Evolutionary conservation across 2,329 filamentous ascomycete species (phyloP), one percentile per base, ranked within the genome.

Genomic region (Calonectria pteridis): DNA sequence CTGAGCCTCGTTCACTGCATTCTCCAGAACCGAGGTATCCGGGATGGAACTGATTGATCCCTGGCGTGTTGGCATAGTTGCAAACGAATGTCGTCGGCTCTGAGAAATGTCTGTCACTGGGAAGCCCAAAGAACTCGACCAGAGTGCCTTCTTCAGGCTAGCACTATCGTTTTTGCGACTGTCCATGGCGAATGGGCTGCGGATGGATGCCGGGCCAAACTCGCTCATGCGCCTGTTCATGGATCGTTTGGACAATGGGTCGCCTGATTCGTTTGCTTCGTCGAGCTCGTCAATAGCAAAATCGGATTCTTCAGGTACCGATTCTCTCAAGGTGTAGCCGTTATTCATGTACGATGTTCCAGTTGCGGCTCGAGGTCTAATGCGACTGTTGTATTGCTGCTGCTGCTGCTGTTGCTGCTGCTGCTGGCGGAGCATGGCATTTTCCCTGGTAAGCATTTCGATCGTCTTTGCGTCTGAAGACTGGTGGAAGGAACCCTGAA

Each of bases 51-150:
- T 89, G 76, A 93, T 90, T 3, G 91, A 93, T 2, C 88, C 89
- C 77, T 93, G 91, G 18, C 92, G 88, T 31, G 91, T 92, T 33
- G 90, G 91, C 79, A 93, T 88, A 78, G 92, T 92, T 66, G 92
- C 94, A 81, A 97, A 95, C 1, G 94, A 96, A 83, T 96, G 94
- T 33, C 94, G 91, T 73, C 94, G 90, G 79, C 94, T 95, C 79
- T 95, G 93, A 16, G 93, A 91, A 35, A 91, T 87, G 74, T 94
- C 93, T 5, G 87, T 88, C 29, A 90, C 88, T 55, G 90, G 89
- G 81, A 94, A 94, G 1, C 91, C 92, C n/a, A 92, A 88, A 7
- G 92, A 92, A 77, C 90, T 93, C 77, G 94, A 93, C 93, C 93
- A 95, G 74, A 91, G 90, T 5, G 89, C 91, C 79, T 91, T 93